Evolutionary conservation across 164 flowering plant species (phyloP).

Genomic region (Annona cherimola): DNA sequence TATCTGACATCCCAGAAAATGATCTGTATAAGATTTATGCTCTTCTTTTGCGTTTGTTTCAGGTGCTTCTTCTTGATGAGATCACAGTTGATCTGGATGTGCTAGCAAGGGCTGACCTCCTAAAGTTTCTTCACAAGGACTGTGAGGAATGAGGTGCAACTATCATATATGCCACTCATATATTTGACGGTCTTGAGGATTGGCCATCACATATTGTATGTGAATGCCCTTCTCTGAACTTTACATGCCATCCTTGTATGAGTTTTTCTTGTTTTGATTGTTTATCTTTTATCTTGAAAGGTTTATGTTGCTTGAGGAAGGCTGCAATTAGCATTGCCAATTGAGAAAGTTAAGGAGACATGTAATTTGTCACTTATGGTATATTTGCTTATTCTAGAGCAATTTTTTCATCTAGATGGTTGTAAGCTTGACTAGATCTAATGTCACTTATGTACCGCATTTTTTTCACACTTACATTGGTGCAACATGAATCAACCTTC

Average conservation of each 20-base stretch:
- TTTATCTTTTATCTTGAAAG: constrained; percentile 22
- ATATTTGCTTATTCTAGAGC: background rate
- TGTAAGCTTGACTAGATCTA: background rate
- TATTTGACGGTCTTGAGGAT: constrained; percentile 88
- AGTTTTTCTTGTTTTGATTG: background rate
- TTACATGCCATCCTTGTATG: background rate
- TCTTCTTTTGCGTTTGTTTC: constrained; percentile 8
- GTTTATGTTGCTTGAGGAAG: constrained; percentile 83
- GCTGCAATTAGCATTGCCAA: constrained; percentile 75
- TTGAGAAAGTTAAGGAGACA: constrained; percentile 60
- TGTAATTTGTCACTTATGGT: constrained; percentile 84
- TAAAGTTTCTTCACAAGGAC: constrained; percentile 74
- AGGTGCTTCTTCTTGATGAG: constrained; percentile 98
- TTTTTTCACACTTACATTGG: no score
- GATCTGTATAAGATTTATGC: background rate
- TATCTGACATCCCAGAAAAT: background rate
- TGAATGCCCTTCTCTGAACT: background rate
- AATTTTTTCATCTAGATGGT: background rate
- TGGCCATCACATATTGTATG: constrained; percentile 96
- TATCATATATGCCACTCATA: constrained; percentile 90
- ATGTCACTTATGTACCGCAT: no score
- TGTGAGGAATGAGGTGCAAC: constrained; percentile 84
- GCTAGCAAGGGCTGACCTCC: constrained; percentile 85
- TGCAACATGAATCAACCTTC: no score
- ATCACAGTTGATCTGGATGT: constrained; percentile 98